phyloP scores from a whole-genome alignment of 208 protist species.

The Polymyxa betae region DNA sequence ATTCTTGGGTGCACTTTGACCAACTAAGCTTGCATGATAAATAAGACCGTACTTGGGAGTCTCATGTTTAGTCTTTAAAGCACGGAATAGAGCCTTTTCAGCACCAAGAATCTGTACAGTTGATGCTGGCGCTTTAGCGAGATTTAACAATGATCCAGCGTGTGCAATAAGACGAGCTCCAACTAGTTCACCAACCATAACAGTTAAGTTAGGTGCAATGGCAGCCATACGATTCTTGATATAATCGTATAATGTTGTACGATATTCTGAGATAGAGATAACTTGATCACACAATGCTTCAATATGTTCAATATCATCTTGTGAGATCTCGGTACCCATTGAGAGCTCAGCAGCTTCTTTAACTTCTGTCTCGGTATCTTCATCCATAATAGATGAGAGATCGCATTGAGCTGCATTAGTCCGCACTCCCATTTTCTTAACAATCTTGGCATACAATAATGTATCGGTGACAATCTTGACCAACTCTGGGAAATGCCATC shows the following conservation, averaged over 20 bases:
- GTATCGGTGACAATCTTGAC: conserved; percentile 95
- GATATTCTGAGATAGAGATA: conserved; percentile 69
- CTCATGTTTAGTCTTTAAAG: conserved; percentile 95
- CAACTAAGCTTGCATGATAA: conserved; percentile 96
- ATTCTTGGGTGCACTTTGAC: conserved; percentile 75
- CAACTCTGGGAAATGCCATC: conserved; percentile 99
- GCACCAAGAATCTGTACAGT: conserved; percentile 99
- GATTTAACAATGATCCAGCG: conserved; percentile 92
- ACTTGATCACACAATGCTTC: conserved; percentile 65
- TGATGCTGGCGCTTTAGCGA: conserved; percentile 97
- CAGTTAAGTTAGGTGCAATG: conserved; percentile 97
- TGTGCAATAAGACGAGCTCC: conserved; percentile 97
- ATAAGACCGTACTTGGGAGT: conserved; percentile 99
- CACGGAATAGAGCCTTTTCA: conserved; percentile 95
- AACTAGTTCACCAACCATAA: conserved; percentile 92
- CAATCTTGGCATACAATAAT: conserved; percentile 90
- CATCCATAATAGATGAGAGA: conserved; percentile 90
- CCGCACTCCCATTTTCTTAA: conserved; percentile 75
- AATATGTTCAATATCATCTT: conserved; percentile 64
- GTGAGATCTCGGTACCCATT: conserved; percentile 93
- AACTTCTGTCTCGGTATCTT: conserved; percentile 81
- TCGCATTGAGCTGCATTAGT: conserved; percentile 85
- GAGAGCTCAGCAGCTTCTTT: conserved; percentile 90
- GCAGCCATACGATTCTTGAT: conserved; percentile 87
- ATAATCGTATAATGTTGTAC: conserved; percentile 83